Percentiles rank a stretch among this genome's conserved stretches.
These are phyloP conservation scores for Pseudocercospora cruenta DNA, from an alignment of 2,329 filamentous ascomycete species.

Conservation along the genomic window DNA sequence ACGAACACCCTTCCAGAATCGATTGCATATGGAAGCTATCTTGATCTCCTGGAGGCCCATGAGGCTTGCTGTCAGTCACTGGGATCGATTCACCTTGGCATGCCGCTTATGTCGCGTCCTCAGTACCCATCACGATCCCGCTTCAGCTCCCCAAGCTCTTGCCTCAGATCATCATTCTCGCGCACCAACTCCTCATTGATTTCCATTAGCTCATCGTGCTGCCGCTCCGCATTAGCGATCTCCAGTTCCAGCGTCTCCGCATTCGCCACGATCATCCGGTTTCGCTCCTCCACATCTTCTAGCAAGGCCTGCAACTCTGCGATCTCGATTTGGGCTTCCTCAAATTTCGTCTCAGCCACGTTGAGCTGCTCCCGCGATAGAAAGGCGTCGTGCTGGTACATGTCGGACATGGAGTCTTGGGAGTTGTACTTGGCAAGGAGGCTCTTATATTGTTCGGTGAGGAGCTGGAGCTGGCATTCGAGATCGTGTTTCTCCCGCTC, in stretches of 20 bases:
- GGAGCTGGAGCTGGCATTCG: no score
- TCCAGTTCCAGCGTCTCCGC: not conserved
- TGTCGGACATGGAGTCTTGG: not conserved
- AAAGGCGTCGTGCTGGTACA: not conserved
- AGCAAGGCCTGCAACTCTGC: not conserved
- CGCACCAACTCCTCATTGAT: not conserved
- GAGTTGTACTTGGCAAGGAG: not conserved
- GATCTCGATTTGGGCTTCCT: not conserved
- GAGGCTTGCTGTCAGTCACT: not conserved
- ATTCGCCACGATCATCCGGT: not conserved
- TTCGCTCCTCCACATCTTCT: not conserved
- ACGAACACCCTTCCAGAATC: not conserved
- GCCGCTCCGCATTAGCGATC: not conserved
- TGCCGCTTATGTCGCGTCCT: not conserved
- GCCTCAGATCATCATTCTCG: not conserved
- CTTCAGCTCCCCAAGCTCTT: not conserved
- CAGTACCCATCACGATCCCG: not conserved
- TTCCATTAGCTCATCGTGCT: not conserved
- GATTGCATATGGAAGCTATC: not conserved
- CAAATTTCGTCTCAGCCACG: not conserved
- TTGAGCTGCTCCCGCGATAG: not conserved
- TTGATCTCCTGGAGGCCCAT: not conserved
- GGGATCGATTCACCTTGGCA: not conserved
- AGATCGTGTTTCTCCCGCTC: not conserved
- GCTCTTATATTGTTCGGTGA: no score